Evolutionary conservation across 2,329 filamentous ascomycete species (phyloP).

Genomic region (Fusarium sp.): DNA sequence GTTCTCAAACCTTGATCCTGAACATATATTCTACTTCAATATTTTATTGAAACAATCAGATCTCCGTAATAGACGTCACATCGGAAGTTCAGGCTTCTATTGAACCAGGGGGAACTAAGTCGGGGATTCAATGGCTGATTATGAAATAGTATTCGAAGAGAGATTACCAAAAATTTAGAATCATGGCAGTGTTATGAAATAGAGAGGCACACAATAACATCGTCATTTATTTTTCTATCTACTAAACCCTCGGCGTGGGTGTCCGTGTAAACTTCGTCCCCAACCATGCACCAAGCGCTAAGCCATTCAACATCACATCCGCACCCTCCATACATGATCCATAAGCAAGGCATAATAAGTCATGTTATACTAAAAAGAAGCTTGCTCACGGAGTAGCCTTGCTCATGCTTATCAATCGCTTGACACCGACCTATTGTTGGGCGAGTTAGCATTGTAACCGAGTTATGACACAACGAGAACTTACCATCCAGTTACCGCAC

Average conservation of each 20-base stretch:
- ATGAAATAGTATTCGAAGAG: neutral
- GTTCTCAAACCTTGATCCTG: neutral
- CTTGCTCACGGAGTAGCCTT: slow-evolving; percentile 70
- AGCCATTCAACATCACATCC: slow-evolving; percentile 38
- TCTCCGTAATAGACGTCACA: neutral
- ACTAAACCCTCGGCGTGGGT: slow-evolving; percentile 37
- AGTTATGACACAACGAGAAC: slow-evolving; percentile 40
- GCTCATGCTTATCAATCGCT: slow-evolving; percentile 82
- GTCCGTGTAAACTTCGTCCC: slow-evolving; percentile 39
- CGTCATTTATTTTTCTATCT: slow-evolving; percentile 43
- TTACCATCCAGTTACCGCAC: slow-evolving; percentile 88
- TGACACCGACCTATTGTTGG: slow-evolving; percentile 72
- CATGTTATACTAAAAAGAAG: slow-evolving; percentile 14
- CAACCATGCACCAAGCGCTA: slow-evolving; percentile 35
- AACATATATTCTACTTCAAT: neutral
- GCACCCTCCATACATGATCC: slow-evolving; percentile 8
- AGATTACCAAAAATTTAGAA: neutral
- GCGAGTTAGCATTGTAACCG: slow-evolving; percentile 51
- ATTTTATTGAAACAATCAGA: neutral
- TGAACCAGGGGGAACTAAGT: no score
- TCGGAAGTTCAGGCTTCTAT: neutral
- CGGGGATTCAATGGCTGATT: no score
- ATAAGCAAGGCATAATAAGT: slow-evolving; percentile 32
- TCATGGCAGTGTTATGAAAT: neutral
- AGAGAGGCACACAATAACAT: slow-evolving; percentile 8